Evolutionary conservation across 139 green algal genomes (phyloP).

Genomic region (Edaphochlamys debaryana): DNA sequence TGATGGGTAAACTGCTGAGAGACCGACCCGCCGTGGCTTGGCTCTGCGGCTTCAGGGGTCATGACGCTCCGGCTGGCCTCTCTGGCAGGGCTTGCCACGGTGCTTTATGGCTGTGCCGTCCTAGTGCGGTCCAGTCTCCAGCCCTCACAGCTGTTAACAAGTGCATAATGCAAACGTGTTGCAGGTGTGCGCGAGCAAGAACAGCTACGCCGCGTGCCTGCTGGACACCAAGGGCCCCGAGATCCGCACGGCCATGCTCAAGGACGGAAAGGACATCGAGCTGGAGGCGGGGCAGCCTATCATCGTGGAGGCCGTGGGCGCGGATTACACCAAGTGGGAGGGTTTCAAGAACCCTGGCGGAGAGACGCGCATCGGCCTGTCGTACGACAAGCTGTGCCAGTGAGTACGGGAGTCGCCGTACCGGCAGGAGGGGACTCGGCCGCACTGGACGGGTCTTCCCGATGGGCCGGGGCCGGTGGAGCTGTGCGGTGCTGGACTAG

Average conservation of each 20-base stretch:
- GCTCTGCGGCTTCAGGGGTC: no score
- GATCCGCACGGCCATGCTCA: slow-evolving; percentile 67
- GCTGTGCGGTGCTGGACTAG: no score
- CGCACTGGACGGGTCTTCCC: no score
- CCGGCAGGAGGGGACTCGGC: no score
- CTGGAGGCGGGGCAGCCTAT: slow-evolving; percentile 68
- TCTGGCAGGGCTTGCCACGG: no score
- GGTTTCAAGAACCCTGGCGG: slow-evolving; percentile 50
- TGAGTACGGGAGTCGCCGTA: no score
- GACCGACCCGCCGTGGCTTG: no score
- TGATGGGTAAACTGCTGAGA: no score
- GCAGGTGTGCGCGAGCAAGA: slow-evolving; percentile 50
- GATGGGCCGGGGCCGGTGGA: no score
- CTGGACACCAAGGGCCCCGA: slow-evolving; percentile 75
- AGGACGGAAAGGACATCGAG: slow-evolving; percentile 48
- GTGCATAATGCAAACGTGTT: no score
- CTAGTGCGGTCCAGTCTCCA: background rate
- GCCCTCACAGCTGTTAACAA: no score
- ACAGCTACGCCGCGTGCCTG: slow-evolving; percentile 48
- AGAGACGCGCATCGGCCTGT: slow-evolving; percentile 68
- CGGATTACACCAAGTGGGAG: slow-evolving; percentile 61
- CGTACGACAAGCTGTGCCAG: slow-evolving; percentile 67
- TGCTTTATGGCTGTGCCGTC: background rate
- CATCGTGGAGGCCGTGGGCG: slow-evolving; percentile 67
- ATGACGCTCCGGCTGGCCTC: no score